A percentile compares a stretch with the other conserved stretches of the same genome.
Conservation (phyloP, 805 yeast genomes). For the Tetrapisispora fleetii region DNA sequence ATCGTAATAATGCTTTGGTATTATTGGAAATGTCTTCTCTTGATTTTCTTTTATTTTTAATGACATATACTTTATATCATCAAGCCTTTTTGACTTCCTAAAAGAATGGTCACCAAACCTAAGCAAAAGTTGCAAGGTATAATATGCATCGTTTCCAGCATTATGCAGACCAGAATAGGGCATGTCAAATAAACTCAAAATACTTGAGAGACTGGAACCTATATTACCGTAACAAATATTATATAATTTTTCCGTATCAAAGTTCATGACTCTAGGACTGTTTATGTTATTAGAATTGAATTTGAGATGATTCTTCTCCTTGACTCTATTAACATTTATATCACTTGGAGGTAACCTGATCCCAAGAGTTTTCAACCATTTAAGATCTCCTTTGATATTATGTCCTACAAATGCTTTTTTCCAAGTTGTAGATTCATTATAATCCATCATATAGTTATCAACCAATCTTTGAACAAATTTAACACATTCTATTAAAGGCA, state of each 20-base stretch:
- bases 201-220: conserved; percentile 37
- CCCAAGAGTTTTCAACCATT: conserved; percentile 38
- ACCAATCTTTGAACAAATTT: conserved; percentile 34
- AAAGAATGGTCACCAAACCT: conserved; percentile 36
- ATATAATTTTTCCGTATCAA: conserved; percentile 44
- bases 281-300: neutral
- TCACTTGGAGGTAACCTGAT: conserved; percentile 31
- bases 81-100: conserved; percentile 16
- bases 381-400: conserved; percentile 43
- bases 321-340: no score
- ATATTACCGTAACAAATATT: conserved; percentile 30
- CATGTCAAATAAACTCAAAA: conserved; percentile 37
- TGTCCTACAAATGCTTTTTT: conserved; percentile 47
- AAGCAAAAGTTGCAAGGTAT: conserved; percentile 41
- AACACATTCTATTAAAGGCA: conserved; percentile 31
- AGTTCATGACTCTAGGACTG: conserved; percentile 5
- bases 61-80: conserved; percentile 11
- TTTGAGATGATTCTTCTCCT: neutral
- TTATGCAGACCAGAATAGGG: conserved; percentile 56
- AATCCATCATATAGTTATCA: conserved; percentile 32
- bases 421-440: conserved; percentile 19
- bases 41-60: no score
- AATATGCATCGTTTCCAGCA: conserved; percentile 63
- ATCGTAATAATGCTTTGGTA: no score
- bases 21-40: no score